Evolutionary conservation across 2,329 filamentous ascomycete species (phyloP), one percentile per base, ranked within the genome.

Genomic region (Epichloe aotearoae): DNA sequence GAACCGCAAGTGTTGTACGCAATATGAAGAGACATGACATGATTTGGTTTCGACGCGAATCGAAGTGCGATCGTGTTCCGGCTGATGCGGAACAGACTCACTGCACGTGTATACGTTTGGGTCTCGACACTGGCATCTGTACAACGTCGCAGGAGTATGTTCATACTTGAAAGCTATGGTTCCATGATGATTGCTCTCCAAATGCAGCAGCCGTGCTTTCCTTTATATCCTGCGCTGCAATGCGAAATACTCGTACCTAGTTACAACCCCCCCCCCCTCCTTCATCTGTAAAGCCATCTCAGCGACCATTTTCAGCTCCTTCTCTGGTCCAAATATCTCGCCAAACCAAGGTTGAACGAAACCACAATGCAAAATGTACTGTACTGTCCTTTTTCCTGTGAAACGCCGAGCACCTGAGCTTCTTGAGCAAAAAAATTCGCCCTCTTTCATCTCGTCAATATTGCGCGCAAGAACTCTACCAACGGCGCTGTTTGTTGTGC

Each of bases 341-440:
- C 11, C 23, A 40, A 19, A 23, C 7, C 30, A 45, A 34, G 47
- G 26, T 20, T 19, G 34, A 15, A 10, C 26, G 38, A 17, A 38
- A 46, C 26, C 46, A 17, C 26, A 40, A 39, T 46, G 23, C 36
- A 46, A 30, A 50, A 34, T n/a, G n/a, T n/a, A n/a, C n/a, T 36
- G 12, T 11, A 45, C 26, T 12, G 33, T 20, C 40, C 37, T 19
- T 43, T 43, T 7, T 52, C 42, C 26, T 47, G 12, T 39, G 37
- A 49, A 52, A 52, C 50, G 50, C 50, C 50, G 19, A 49, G 50
- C 50, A 49, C 47, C 50, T 41, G 30, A 46, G 46, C 50, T 50
- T 20, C 47, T 37, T 39, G 15, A 15, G 39, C 47, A 38, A 15
- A 40, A 33, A 15, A 40, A 33, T 20, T 30, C 17, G 17, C 15